These are phyloP conservation scores for Vachellia collinsii DNA, from an alignment of 306 rosid species.

Conservation along the genomic window DNA sequence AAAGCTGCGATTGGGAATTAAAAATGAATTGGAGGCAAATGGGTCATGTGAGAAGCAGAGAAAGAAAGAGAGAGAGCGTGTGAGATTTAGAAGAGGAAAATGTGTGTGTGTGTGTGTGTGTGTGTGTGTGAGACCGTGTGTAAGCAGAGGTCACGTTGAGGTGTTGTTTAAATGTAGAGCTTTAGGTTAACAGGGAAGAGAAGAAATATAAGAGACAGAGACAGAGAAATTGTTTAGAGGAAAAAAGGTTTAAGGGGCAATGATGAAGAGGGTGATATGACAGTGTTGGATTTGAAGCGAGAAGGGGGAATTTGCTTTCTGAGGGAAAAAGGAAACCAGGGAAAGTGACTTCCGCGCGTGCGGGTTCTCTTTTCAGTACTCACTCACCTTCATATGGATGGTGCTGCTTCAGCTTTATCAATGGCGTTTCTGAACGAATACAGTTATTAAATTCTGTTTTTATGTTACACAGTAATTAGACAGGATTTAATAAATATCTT, in stretches of 20 bases:
- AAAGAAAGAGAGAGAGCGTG: conserved; percentile 30
- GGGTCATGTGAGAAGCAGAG: conserved; percentile 47
- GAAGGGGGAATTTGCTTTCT: background rate
- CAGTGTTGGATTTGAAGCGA: conserved; percentile 28
- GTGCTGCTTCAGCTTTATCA: conserved; percentile 9
- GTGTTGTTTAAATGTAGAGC: conserved; percentile 45
- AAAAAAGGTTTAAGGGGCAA: background rate
- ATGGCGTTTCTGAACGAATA: background rate
- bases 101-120: background rate
- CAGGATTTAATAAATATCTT: background rate
- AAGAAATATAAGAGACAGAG: conserved; percentile 30
- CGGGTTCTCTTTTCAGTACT: conserved; percentile 50
- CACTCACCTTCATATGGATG: background rate
- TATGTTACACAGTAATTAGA: background rate
- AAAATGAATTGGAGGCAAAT: conserved; percentile 32
- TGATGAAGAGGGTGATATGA: conserved; percentile 12
- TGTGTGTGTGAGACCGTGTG: background rate
- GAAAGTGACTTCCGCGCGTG: conserved; percentile 59
- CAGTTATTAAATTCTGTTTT: background rate
- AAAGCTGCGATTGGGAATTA: conserved; percentile 53
- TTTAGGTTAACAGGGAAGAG: conserved; percentile 41
- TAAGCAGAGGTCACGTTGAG: conserved; percentile 34
- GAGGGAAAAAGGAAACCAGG: background rate
- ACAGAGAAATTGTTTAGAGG: background rate
- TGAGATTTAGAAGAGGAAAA: conserved; percentile 1